phyloP scores from a whole-genome alignment of 1,284 basidiomycete species.

The Athelia sp. region DNA sequence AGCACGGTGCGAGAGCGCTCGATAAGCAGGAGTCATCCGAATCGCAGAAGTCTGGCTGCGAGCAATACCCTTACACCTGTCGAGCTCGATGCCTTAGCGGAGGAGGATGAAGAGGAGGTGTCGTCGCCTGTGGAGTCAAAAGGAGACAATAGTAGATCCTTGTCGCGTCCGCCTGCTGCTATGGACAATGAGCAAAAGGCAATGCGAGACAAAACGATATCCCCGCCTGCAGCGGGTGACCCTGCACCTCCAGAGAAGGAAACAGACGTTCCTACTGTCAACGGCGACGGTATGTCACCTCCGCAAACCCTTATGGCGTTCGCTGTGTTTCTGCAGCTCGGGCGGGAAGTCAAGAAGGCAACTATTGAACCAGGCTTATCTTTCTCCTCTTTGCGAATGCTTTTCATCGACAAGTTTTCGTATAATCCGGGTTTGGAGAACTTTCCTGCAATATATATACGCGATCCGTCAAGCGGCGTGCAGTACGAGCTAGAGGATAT shows the following conservation, averaged over 20 bases:
- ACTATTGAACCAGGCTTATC: constrained; percentile 67
- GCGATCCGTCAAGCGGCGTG: constrained; percentile 86
- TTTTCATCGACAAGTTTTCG: constrained; percentile 95
- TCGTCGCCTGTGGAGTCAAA: constrained; percentile 5
- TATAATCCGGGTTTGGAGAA: constrained; percentile 92
- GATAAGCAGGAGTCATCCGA: constrained; percentile 34
- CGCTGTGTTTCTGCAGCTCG: constrained; percentile 86
- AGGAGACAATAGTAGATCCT: constrained; percentile 18
- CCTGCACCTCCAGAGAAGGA: constrained; percentile 15
- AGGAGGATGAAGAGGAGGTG: constrained; percentile 59
- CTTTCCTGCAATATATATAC: constrained; percentile 94
- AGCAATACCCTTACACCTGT: constrained; percentile 56
- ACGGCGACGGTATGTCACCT: neutral
- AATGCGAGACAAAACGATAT: constrained; percentile 39
- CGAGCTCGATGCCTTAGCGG: constrained; percentile 66
- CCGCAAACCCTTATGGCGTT: constrained; percentile 33
- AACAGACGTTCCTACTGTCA: constrained; percentile 13
- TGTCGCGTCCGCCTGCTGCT: constrained; percentile 29
- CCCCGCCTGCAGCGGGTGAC: constrained; percentile 26
- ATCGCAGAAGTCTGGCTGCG: constrained; percentile 63
- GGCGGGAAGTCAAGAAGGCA: constrained; percentile 89
- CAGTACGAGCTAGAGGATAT: constrained; percentile 96
- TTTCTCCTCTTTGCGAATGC: constrained; percentile 70
- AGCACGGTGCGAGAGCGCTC: constrained; percentile 42
- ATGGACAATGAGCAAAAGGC: constrained; percentile 35